These are phyloP conservation scores for Taxillus chinensis DNA, from an alignment of 164 flowering plant species.

Conservation along the genomic window DNA sequence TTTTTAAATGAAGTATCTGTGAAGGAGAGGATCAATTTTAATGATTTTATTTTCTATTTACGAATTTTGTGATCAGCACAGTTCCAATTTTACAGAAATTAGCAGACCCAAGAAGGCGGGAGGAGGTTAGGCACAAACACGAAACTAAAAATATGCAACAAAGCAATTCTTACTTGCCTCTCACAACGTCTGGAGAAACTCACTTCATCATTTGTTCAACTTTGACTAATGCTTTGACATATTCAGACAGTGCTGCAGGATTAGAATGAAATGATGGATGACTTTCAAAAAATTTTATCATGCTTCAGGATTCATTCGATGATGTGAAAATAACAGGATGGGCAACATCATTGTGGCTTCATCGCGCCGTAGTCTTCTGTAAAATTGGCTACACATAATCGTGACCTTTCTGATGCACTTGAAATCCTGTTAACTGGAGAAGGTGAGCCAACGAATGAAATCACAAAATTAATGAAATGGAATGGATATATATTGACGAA, in stretches of 20 bases:
- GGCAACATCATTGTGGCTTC: conserved; percentile 49
- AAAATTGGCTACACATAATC: conserved; percentile 64
- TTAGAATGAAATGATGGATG: conserved; percentile 72
- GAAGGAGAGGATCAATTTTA: too few relatives aligned
- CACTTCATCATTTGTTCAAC: conserved; percentile 81
- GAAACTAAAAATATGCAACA: neutral
- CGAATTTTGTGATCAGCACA: too few relatives aligned
- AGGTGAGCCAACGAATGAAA: neutral
- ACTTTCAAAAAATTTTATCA: conserved; percentile 80
- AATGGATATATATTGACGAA: neutral
- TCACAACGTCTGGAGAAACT: conserved; percentile 76
- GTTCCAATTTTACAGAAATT: too few relatives aligned
- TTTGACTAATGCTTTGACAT: conserved; percentile 83
- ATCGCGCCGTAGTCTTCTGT: conserved; percentile 65
- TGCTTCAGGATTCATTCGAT: conserved; percentile 71
- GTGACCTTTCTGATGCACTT: conserved; percentile 39
- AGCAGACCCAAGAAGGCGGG: too few relatives aligned
- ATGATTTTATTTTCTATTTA: too few relatives aligned
- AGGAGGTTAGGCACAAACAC: too few relatives aligned
- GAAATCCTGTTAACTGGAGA: conserved; percentile 31
- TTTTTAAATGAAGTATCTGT: too few relatives aligned
- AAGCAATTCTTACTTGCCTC: conserved; percentile 39
- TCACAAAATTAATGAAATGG: neutral
- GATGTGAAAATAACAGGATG: conserved; percentile 64
- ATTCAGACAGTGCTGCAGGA: conserved; percentile 80